Conservation (phyloP, 352 stramenopile species). For the Phytopythium kandeliae region DNA sequence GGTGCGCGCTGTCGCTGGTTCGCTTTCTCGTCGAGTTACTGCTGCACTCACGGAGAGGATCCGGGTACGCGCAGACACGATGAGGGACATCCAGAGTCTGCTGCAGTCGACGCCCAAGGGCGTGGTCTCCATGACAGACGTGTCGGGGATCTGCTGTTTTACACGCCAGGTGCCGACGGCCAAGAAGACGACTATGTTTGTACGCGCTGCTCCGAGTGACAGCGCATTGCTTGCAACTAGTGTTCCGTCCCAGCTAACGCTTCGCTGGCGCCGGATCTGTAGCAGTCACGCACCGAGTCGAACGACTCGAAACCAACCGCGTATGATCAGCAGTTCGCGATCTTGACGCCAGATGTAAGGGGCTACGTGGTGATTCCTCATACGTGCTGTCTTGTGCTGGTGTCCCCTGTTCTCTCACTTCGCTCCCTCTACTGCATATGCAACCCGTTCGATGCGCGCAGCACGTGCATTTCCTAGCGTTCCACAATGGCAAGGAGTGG, state of each 20-base stretch:
- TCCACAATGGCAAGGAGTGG: conserved; percentile 71
- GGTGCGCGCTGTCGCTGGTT: conserved; percentile 16
- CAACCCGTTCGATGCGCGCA: conserved; percentile 11
- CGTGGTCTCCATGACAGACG: conserved; percentile 63
- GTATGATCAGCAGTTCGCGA: conserved; percentile 73
- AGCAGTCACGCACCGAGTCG: conserved; percentile 49
- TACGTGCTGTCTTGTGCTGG: background rate
- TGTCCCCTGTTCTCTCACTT: too few relatives aligned
- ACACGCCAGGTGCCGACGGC: conserved; percentile 25
- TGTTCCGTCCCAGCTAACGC: background rate
- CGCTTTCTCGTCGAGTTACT: too few relatives aligned
- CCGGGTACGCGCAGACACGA: conserved; percentile 23
- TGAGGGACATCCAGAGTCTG: conserved; percentile 50
- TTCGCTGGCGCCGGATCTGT: background rate
- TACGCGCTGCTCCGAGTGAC: conserved; percentile 12
- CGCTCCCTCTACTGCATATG: background rate
- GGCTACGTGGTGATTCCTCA: background rate
- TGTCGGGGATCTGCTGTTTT: conserved; percentile 76
- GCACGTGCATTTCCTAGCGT: conserved; percentile 70
- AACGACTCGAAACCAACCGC: conserved; percentile 42
- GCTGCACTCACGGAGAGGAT: too few relatives aligned
- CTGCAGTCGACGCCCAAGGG: conserved; percentile 68
- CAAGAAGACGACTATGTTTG: conserved; percentile 57
- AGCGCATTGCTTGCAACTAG: background rate
- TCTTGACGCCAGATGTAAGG: conserved; percentile 61